Conservation (phyloP, 345 rosid genomes). For the Anastatica hierochuntica region DNA sequence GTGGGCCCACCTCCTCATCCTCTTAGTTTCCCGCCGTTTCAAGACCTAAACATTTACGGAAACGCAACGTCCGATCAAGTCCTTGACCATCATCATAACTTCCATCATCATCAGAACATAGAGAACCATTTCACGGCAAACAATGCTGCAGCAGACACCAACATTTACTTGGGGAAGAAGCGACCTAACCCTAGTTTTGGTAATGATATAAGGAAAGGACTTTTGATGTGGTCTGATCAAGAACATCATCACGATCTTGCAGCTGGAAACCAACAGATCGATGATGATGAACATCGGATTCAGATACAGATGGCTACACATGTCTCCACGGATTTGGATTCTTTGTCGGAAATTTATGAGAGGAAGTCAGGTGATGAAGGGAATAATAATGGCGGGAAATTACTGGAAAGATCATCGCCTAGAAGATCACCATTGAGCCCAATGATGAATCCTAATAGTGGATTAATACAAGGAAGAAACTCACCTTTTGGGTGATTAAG, state of each 20-base stretch:
- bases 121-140: constrained; percentile 45
- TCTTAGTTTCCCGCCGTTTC: constrained; percentile 72
- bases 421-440: constrained; percentile 52
- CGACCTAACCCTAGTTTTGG: constrained; percentile 44
- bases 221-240: constrained; percentile 77
- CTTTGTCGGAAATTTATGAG: constrained; percentile 67
- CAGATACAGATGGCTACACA: constrained; percentile 41
- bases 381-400: constrained; percentile 29
- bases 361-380: constrained; percentile 53
- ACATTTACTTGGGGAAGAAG: constrained; percentile 58
- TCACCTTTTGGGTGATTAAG: constrained; percentile 45
- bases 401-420: constrained; percentile 60
- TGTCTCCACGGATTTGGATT: constrained; percentile 50
- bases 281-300: constrained; percentile 37
- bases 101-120: constrained; percentile 44
- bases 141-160: constrained; percentile 29
- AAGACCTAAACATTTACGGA: constrained; percentile 88
- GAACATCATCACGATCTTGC: no score
- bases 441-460: constrained; percentile 36
- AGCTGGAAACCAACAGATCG: constrained; percentile 20
- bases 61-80: constrained; percentile 33
- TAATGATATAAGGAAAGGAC: constrained; percentile 50
- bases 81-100: constrained; percentile 42
- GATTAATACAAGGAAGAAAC: constrained; percentile 47
- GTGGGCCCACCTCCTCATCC: constrained; percentile 29